Evolutionary conservation across 768 basidiomycete genomes (phyloP), one percentile per base, ranked within the genome.

Genomic region (Cystofilobasidium ferigula): DNA sequence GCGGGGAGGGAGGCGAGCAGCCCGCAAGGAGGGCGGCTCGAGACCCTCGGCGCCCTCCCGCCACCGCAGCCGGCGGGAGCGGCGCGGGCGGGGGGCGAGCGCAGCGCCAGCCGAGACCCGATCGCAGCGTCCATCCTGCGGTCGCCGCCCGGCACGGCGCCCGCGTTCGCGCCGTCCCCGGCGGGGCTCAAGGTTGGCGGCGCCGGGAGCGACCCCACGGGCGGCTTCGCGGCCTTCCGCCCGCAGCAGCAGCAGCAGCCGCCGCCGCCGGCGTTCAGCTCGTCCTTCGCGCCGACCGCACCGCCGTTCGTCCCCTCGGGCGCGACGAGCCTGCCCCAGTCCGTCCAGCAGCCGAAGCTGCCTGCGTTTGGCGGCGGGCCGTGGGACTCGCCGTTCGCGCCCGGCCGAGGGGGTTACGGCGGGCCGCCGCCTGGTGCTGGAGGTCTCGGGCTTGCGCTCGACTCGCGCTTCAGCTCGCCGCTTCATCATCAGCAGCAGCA

Each of bases 401-500:
- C 13, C 8, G 51, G 51, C 3, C 28, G 51, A 16, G 20, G 51
- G 28, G 3, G 1, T 22, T 3, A 16, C 51, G 51, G 28, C 1
- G 2, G 5, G 12, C 51, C 51, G 26, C 51, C 51, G 12, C 28
- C 26, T 2, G 51, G 10, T 22, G 43, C 10, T 20, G 43, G 43
- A 45, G 48, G 45, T 48, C 9, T 7, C 6, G 45, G 48, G 12
- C 48, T 28, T 18, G 48, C 7, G 7, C 51, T 32, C 51, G 51
- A 54, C 51, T 2, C 30, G 10, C 51, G 51, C 28, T 54, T 54
- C 45, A 24, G n/a, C 45, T 2, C 9, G 28, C 30, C n/a, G 18
- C 48, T 10, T 13, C 34, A 35, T 12, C 26, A 24, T 3, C 64
- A 47, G 30, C 64, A 65, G 42, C 63, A 58, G 45, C 64, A 60